Evolutionary conservation across 345 rosid species (phyloP), one percentile per base, ranked within the genome.

Genomic region (Cardamine chenopodiifolia): DNA sequence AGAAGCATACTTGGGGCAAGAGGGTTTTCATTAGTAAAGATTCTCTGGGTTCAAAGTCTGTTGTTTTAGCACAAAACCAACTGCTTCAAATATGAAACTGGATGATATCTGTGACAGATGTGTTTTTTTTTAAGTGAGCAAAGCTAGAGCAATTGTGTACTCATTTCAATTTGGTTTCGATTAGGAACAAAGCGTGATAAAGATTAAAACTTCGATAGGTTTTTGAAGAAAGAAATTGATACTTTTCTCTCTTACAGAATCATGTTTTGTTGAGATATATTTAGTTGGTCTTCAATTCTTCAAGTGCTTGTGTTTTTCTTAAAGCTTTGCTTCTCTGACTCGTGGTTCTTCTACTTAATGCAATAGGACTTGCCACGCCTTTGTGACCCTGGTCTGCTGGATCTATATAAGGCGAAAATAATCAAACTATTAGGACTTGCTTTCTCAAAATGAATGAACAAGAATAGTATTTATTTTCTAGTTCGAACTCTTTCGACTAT

Each of bases 351-450:
- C 60, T 83, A 70, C 80, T 69, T 67, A 71, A 53, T 85, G 83
- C 59, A 48, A 82, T 90, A 87, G 97, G 96, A 81, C 23, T 90
- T 88, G 97, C 97, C 52, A 86, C 88, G 68, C 88, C 93, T n/a
- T 89, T 90, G 92, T 93, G 93, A 93, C 79, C 70, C 74, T 40
- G 47, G 40, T 62, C 66, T 76, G 85, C 85, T 83, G 87, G 84
- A 78, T 74, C 83, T 62, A 26, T 79, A 52, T 74, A 70, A 35
- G 74, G 79, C 78, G 77, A 58, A 70, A 68, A 74, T 73, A 71
- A 71, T 71, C 71, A 40, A 8, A 32, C 6, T 53, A 8, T 44
- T 54, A 76, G 53, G 62, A 70, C 53, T 76, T 76, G 74, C 32
- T 34, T 47, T 60, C 66, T 67, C 14, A 34, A 55, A 45, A 72